Evolutionary conservation across 2,329 filamentous ascomycete species (phyloP).

Genomic region (Xylariales sp.): DNA sequence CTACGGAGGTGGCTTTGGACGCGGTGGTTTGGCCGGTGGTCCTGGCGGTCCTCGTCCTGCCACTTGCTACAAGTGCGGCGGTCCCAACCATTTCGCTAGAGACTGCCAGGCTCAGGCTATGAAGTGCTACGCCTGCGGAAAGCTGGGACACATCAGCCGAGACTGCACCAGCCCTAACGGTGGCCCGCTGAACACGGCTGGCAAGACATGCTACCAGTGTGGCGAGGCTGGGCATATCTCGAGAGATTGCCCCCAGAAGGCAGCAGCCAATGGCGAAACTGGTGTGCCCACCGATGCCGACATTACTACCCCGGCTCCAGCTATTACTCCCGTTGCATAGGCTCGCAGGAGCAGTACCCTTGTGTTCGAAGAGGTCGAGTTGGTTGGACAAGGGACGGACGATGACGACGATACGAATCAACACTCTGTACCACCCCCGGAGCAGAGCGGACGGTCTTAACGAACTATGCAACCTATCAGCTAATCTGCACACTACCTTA

Average conservation of each 20-base stretch:
- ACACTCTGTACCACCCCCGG: background rate
- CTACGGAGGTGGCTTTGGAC: conserved; percentile 58
- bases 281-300: conserved; percentile 20
- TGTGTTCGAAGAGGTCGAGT: conserved; percentile 4
- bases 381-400: conserved; percentile 8
- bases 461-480: conserved; percentile 7
- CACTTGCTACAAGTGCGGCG: conserved; percentile 71
- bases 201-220: conserved; percentile 98
- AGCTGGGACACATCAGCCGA: conserved; percentile 85
- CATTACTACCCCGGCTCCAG: conserved; percentile 19
- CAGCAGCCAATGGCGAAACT: conserved; percentile 46
- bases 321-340: conserved; percentile 28
- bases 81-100: conserved; percentile 96
- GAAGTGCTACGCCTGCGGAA: conserved; percentile 98
- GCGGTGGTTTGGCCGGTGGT: conserved; percentile 66
- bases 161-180: conserved; percentile 98
- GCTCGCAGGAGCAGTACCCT: no score
- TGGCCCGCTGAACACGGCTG: conserved; percentile 88
- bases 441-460: conserved; percentile 8
- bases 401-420: conserved; percentile 12
- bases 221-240: conserved; percentile 95
- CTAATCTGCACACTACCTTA: no score
- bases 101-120: conserved; percentile 98
- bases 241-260: conserved; percentile 82
- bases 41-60: conserved; percentile 64